phyloP scores from a whole-genome alignment of 768 basidiomycete species.

The Mycena haematopus region DNA sequence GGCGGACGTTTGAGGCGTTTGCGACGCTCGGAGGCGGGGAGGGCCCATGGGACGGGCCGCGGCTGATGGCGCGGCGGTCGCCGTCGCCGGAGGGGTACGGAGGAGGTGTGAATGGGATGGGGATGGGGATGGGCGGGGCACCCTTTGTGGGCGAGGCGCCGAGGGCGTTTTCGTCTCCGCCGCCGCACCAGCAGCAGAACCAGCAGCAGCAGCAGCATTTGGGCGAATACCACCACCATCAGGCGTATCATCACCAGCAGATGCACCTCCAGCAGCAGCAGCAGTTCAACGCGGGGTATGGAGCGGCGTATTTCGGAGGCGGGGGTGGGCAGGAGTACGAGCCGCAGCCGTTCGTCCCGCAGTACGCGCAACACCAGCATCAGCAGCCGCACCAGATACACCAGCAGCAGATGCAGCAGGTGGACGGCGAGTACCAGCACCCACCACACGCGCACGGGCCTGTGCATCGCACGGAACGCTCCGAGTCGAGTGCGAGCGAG shows the following conservation, averaged over 20 bases:
- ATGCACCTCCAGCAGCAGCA: not conserved
- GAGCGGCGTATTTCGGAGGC: not conserved
- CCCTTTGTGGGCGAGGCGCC: conserved; percentile 27
- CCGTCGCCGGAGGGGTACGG: conserved; percentile 8
- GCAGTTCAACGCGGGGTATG: conserved; percentile 5
- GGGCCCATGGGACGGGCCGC: conserved; percentile 39
- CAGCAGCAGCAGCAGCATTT: not conserved
- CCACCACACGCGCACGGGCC: conserved; percentile 13
- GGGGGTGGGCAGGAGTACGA: no score
- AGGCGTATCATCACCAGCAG: not conserved
- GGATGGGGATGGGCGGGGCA: not conserved
- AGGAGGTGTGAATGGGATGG: conserved; percentile 36
- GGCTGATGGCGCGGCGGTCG: conserved; percentile 4
- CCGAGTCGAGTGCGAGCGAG: conserved; percentile 23
- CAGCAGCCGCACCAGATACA: conserved; percentile 7
- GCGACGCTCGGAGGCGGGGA: not conserved
- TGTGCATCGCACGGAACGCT: conserved; percentile 20
- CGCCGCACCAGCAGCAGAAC: conserved; percentile 12
- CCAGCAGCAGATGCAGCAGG: not conserved
- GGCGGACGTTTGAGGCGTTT: conserved; percentile 37
- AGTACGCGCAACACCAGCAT: conserved; percentile 8
- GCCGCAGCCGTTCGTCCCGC: not conserved
- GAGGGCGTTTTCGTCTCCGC: conserved; percentile 30
- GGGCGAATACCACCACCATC: conserved; percentile 4
- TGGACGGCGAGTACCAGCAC: not conserved